Evolutionary conservation across 495 filamentous ascomycete genomes (phyloP).

Genomic region (Podospora pseudocomata): DNA sequence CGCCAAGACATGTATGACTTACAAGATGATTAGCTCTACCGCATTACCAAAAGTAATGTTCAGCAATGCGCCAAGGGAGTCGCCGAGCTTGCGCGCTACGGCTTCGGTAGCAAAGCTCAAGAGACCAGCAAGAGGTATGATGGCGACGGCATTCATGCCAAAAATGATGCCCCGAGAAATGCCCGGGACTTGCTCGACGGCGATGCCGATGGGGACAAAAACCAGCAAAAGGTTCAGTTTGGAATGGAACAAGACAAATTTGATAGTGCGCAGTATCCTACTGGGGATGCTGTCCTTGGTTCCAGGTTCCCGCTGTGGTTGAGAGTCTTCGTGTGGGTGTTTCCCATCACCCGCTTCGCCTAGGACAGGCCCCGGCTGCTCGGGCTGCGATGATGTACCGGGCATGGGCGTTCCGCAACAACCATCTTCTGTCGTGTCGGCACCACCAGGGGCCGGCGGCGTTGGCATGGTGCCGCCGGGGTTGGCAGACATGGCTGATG

Average conservation of each 20-base stretch:
- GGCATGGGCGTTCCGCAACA: slow-evolving; percentile 8
- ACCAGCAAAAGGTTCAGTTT: slow-evolving; percentile 74
- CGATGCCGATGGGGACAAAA: slow-evolving; percentile 76
- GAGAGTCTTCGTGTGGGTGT: not conserved
- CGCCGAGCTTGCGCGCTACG: slow-evolving; percentile 72
- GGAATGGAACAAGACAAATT: slow-evolving; percentile 57
- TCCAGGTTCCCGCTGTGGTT: slow-evolving; percentile 4
- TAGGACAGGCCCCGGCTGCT: slow-evolving; percentile 19
- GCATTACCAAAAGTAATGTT: slow-evolving; percentile 90
- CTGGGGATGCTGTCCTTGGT: slow-evolving; percentile 19
- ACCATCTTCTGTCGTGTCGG: slow-evolving; percentile 4
- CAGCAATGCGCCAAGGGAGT: slow-evolving; percentile 75
- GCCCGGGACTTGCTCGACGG: slow-evolving; percentile 47
- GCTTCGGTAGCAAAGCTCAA: slow-evolving; percentile 77
- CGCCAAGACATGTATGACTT: not conserved
- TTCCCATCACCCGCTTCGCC: slow-evolving; percentile 1
- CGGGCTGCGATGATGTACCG: slow-evolving; percentile 14
- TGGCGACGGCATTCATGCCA: slow-evolving; percentile 78
- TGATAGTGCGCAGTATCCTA: slow-evolving; percentile 49
- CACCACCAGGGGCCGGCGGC: not conserved
- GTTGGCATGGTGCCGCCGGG: slow-evolving; percentile 1
- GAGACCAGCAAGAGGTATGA: slow-evolving; percentile 77
- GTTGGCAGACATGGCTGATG: slow-evolving; percentile 3
- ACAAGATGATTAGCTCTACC: slow-evolving; percentile 80
- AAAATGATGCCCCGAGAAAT: slow-evolving; percentile 52